phyloP scores from a whole-genome alignment of 2,329 filamentous ascomycete genomes.

The Ophiostoma tasmaniense region DNA sequence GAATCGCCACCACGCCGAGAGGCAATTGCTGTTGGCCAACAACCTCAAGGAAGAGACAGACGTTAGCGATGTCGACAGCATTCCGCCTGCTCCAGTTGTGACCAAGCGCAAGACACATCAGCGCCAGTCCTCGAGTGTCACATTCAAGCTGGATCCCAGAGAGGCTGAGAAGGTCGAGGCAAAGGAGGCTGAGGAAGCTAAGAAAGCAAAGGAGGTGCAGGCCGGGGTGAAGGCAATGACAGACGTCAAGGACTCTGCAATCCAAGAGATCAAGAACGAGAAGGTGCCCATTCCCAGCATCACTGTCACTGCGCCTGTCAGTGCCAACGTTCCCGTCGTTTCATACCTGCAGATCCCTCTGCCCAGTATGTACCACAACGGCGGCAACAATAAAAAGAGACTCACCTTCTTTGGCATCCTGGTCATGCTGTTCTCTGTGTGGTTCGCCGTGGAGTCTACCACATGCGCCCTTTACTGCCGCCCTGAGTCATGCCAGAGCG shows the following conservation, averaged over 20 bases:
- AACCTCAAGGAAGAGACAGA: not conserved
- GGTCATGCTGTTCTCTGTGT: constrained; percentile 37
- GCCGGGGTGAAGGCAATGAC: not conserved
- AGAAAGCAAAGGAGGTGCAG: not conserved
- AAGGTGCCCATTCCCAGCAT: not conserved
- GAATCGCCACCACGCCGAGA: constrained; percentile 1
- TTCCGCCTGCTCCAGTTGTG: not conserved
- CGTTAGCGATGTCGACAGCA: not conserved
- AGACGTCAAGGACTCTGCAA: not conserved
- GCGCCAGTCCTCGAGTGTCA: constrained; percentile 3
- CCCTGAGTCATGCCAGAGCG: constrained; percentile 40
- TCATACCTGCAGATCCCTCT: constrained; percentile 37
- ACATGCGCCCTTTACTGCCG: constrained; percentile 49
- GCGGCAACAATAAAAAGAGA: constrained; percentile 33
- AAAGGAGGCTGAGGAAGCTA: not conserved
- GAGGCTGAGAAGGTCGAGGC: not conserved
- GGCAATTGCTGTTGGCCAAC: not conserved
- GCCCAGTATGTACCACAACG: constrained; percentile 37
- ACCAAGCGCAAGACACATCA: constrained; percentile 10
- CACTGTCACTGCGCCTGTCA: not conserved
- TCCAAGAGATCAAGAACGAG: not conserved
- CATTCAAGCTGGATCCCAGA: not conserved
- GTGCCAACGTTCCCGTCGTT: constrained; percentile 19
- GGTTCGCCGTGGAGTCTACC: constrained; percentile 45
- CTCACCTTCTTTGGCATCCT: constrained; percentile 37